These are phyloP conservation scores for Lipomyces orientalis DNA, from an alignment of 805 yeast genomes.

Conservation along the genomic window DNA sequence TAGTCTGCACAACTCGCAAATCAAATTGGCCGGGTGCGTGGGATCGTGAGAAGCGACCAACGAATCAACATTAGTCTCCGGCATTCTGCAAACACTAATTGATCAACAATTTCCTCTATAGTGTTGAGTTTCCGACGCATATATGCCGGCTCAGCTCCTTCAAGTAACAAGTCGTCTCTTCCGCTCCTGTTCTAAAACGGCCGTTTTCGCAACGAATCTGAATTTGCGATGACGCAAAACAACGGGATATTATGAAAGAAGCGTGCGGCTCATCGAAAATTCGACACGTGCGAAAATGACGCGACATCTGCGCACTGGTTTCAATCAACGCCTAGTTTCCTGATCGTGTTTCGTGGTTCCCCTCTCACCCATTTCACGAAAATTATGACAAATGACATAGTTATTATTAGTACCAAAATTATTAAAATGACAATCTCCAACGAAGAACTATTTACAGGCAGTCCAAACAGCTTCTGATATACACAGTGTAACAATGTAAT, in stretches of 20 bases:
- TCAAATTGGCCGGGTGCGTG: constrained; percentile 79
- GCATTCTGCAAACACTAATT: neutral
- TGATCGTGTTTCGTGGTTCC: no score
- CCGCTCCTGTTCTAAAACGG: neutral
- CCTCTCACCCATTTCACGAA: no score
- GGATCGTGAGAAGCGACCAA: constrained; percentile 53
- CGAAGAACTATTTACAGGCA: neutral
- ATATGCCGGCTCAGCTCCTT: neutral
- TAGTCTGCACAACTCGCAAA: constrained; percentile 77
- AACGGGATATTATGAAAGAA: neutral
- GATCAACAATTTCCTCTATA: neutral
- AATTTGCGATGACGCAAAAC: neutral
- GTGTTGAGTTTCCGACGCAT: neutral
- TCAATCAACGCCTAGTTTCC: no score
- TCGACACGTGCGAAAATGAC: neutral
- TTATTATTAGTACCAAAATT: neutral
- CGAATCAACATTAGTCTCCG: constrained; percentile 21
- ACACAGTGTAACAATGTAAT: neutral
- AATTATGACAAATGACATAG: no score
- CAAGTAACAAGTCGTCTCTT: neutral
- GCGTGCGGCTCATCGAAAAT: neutral
- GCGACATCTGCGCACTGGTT: neutral
- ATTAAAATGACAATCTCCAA: neutral
- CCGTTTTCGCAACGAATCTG: neutral
- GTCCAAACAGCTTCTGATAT: neutral